These are phyloP conservation scores for Capronia epimyces DNA, from an alignment of 2,329 filamentous ascomycete species.

Conservation along the genomic window DNA sequence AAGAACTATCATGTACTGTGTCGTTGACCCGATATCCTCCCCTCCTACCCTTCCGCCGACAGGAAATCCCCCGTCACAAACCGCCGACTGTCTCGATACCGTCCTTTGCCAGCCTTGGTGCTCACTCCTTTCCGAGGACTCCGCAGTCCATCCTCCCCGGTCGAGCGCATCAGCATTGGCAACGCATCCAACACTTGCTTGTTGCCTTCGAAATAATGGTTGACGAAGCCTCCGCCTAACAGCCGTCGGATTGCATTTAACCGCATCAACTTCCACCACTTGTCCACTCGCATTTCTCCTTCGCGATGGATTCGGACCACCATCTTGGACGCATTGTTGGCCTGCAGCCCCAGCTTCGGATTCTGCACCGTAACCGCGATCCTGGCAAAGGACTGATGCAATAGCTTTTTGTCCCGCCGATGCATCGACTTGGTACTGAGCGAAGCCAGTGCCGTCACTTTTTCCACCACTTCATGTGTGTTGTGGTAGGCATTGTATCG, in stretches of 20 bases:
- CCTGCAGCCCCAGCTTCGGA: slow-evolving; percentile 60
- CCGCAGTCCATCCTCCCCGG: slow-evolving; percentile 18
- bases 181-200: slow-evolving; percentile 56
- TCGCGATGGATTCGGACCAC: slow-evolving; percentile 55
- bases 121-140: slow-evolving; percentile 24
- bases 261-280: slow-evolving; percentile 68
- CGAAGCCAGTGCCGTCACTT: slow-evolving; percentile 55
- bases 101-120: slow-evolving; percentile 21
- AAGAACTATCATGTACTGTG: background rate
- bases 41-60: background rate
- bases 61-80: slow-evolving; percentile 19
- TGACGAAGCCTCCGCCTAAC: slow-evolving; percentile 57
- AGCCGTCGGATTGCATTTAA: slow-evolving; percentile 57
- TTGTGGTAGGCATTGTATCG: slow-evolving; percentile 64
- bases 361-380: slow-evolving; percentile 62
- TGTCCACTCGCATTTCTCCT: slow-evolving; percentile 60
- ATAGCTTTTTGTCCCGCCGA: slow-evolving; percentile 60
- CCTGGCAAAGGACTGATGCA: slow-evolving; percentile 63
- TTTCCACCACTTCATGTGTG: slow-evolving; percentile 55
- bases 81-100: slow-evolving; percentile 22
- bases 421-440: slow-evolving; percentile 57
- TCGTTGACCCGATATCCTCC: background rate
- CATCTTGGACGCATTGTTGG: slow-evolving; percentile 60
- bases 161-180: slow-evolving; percentile 41
- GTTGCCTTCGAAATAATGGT: slow-evolving; percentile 58